Conservation (phyloP, 148 eudicot species). For the Rhododendron molle region DNA sequence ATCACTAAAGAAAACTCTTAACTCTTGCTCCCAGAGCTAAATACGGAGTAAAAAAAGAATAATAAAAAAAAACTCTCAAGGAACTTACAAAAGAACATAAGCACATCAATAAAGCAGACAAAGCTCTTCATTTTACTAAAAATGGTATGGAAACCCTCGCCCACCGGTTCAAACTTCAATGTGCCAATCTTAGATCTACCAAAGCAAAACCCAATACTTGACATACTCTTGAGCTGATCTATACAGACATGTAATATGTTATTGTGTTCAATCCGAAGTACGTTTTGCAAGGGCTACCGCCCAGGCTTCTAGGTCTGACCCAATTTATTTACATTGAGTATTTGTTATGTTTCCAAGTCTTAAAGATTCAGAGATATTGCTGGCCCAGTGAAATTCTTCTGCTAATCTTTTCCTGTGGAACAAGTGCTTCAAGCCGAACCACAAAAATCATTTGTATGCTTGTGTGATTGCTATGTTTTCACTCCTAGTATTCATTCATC, state of each 20-base stretch:
- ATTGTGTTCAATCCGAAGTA: background rate
- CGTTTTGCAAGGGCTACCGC: background rate
- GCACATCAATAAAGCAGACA: background rate
- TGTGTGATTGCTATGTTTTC: background rate
- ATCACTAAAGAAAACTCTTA: background rate
- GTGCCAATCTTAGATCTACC: background rate
- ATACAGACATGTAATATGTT: background rate
- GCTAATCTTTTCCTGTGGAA: background rate
- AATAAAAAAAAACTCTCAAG: background rate
- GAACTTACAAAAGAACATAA: background rate
- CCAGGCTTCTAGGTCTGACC: background rate
- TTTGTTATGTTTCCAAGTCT: background rate
- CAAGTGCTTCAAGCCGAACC: background rate
- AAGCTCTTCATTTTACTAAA: background rate
- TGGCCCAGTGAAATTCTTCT: background rate
- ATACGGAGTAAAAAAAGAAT: background rate
- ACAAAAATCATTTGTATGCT: background rate
- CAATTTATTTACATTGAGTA: background rate
- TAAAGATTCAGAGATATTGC: background rate
- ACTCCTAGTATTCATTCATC: background rate
- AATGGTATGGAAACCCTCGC: background rate
- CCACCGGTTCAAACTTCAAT: background rate
- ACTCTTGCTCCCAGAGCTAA: background rate
- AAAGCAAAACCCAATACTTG: background rate
- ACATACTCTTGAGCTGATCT: background rate